A percentile compares a stretch with the other conserved stretches of the same genome.
These are phyloP conservation scores for Mucor velutinosus DNA, from an alignment of 371 early-diverging fungal species.

Conservation along the genomic window DNA sequence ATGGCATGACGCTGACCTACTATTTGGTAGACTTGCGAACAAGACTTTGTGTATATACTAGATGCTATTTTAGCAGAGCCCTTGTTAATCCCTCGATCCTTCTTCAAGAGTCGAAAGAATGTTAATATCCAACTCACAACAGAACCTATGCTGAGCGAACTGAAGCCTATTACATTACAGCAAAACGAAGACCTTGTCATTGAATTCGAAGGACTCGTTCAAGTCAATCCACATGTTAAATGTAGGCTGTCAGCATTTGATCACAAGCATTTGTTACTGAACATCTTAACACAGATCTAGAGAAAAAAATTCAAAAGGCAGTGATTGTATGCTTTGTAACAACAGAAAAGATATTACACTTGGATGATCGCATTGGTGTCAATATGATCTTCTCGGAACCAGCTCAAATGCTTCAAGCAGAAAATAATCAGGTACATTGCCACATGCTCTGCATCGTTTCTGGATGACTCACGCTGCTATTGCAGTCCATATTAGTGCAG, in stretches of 20 bases:
- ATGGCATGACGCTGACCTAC: not conserved
- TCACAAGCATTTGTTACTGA: not conserved
- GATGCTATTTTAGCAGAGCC: slow-evolving; percentile 26
- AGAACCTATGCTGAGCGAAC: slow-evolving; percentile 34
- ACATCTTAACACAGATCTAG: slow-evolving; percentile 12
- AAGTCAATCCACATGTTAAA: slow-evolving; percentile 14
- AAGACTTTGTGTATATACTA: slow-evolving; percentile 21
- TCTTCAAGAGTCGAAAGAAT: slow-evolving; percentile 32
- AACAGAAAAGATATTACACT: slow-evolving; percentile 28
- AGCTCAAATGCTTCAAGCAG: slow-evolving; percentile 11
- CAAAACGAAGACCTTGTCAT: slow-evolving; percentile 32
- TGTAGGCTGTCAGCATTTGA: not conserved
- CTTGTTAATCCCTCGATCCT: slow-evolving; percentile 31
- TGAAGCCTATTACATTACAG: slow-evolving; percentile 25
- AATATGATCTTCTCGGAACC: slow-evolving; percentile 41
- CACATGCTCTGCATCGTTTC: not conserved
- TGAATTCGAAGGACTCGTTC: slow-evolving; percentile 41
- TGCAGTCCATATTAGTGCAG: slow-evolving; percentile 27
- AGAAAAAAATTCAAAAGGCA: slow-evolving; percentile 21
- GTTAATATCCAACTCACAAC: slow-evolving; percentile 33
- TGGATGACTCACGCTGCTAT: not conserved
- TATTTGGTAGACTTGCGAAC: slow-evolving; percentile 15
- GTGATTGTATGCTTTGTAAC: slow-evolving; percentile 39
- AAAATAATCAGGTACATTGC: slow-evolving; percentile 1
- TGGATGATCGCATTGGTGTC: slow-evolving; percentile 30